These are phyloP conservation scores for Macrolepiota fuliginosa DNA, from an alignment of 768 basidiomycete species.

Conservation along the genomic window DNA sequence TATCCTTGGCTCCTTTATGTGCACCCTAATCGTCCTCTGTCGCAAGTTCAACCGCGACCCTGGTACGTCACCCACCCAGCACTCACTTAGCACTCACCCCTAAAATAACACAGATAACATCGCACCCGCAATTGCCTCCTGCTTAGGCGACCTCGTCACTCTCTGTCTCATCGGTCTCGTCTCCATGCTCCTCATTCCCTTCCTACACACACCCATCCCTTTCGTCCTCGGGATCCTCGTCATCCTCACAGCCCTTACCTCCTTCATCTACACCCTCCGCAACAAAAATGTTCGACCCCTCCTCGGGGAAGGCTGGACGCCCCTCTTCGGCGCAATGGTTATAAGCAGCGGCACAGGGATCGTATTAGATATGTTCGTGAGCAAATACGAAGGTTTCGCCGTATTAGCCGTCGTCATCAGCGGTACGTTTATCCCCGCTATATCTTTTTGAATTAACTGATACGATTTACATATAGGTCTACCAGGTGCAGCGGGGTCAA, in stretches of 20 bases:
- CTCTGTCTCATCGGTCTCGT: constrained; percentile 76
- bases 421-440: constrained; percentile 41
- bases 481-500: constrained; percentile 87
- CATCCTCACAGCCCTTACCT: constrained; percentile 43
- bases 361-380: constrained; percentile 87
- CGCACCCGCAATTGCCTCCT: constrained; percentile 89
- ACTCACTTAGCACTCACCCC: neutral
- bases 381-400: constrained; percentile 83
- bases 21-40: constrained; percentile 74
- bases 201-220: constrained; percentile 65
- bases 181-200: constrained; percentile 68
- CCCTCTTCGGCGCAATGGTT: constrained; percentile 86
- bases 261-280: constrained; percentile 53
- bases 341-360: constrained; percentile 89
- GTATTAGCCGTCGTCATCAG: constrained; percentile 86
- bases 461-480: constrained; percentile 46
- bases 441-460: neutral
- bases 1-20: constrained; percentile 92
- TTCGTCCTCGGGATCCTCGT: constrained; percentile 51
- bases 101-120: constrained; percentile 73
- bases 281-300: constrained; percentile 73
- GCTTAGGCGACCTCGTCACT: constrained; percentile 90
- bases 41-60: constrained; percentile 78
- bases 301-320: constrained; percentile 84
- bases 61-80: constrained; percentile 41